Conservation (phyloP, 139 green algal genomes). For the Limnomonas spitsbergensis region DNA sequence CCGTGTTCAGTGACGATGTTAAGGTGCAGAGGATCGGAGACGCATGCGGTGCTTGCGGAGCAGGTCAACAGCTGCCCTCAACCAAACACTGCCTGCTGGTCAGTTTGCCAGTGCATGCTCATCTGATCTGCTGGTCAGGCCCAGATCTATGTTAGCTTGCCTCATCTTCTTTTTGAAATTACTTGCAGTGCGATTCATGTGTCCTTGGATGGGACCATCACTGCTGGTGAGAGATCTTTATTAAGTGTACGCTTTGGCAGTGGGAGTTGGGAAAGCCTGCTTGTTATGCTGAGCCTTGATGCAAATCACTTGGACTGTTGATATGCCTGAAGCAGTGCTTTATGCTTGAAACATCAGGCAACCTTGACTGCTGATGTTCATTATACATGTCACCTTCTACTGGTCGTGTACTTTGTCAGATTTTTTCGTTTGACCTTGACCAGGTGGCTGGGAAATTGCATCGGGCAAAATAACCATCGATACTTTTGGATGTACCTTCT, state of each 20-base stretch:
- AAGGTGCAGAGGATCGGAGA: background rate
- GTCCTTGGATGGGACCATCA: conserved; percentile 25
- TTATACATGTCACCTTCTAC: too few relatives aligned
- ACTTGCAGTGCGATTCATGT: conserved; percentile 1
- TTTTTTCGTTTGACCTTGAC: too few relatives aligned
- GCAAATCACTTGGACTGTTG: too few relatives aligned
- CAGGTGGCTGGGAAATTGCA: conserved; percentile 12
- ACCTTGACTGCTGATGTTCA: too few relatives aligned
- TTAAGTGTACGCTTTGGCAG: background rate
- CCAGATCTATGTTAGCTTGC: background rate
- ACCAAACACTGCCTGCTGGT: conserved; percentile 1
- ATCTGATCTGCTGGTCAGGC: background rate
- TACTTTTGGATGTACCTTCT: conserved; percentile 19
- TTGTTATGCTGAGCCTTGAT: too few relatives aligned
- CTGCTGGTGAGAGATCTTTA: background rate
- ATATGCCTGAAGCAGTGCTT: too few relatives aligned
- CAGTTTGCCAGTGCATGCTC: background rate
- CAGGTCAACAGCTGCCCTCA: background rate
- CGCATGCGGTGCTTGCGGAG: background rate
- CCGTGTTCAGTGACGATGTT: background rate
- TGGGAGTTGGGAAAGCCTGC: background rate
- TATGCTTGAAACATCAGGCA: too few relatives aligned
- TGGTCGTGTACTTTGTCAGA: too few relatives aligned
- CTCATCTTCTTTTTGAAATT: background rate
- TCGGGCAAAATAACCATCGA: conserved; percentile 18